Evolutionary conservation across 2,329 filamentous ascomycete genomes (phyloP).

Genomic region (Nannizzia gypsea): DNA sequence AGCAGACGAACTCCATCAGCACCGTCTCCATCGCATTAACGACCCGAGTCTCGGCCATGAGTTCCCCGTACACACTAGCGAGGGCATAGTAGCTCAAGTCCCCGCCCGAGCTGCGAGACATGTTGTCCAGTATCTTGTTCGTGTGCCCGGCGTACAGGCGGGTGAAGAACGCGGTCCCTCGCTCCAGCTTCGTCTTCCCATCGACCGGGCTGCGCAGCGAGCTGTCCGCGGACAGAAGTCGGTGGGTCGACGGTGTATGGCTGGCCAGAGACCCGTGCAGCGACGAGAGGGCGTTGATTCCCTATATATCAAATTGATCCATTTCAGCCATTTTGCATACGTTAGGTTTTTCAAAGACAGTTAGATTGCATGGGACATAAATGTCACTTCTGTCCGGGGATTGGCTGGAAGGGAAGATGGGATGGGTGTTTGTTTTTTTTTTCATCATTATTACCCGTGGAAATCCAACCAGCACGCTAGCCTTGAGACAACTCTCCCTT

Average conservation of each 20-base stretch:
- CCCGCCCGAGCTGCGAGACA: constrained; percentile 19
- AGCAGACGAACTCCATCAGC: constrained; percentile 22
- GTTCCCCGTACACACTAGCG: constrained; percentile 21
- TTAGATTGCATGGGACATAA: not conserved
- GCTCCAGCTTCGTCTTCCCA: constrained; percentile 15
- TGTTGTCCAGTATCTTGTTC: constrained; percentile 17
- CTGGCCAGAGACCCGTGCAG: constrained; percentile 17
- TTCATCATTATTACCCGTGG: constrained; percentile 19
- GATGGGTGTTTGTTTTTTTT: no score
- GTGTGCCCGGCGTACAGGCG: constrained; percentile 21
- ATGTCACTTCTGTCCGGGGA: not conserved
- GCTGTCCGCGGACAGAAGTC: constrained; percentile 12
- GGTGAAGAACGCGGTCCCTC: constrained; percentile 20
- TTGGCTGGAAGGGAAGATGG: not conserved
- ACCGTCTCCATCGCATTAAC: constrained; percentile 19
- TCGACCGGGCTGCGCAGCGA: constrained; percentile 15
- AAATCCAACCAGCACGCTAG: constrained; percentile 22
- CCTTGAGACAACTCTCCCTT: constrained; percentile 20
- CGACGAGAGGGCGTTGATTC: constrained; percentile 19
- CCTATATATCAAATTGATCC: constrained; percentile 11
- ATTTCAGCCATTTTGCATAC: no score
- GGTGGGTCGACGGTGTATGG: constrained; percentile 12
- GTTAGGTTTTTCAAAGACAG: not conserved
- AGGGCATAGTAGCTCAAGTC: constrained; percentile 21
- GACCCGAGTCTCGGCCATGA: constrained; percentile 19